These are phyloP conservation scores for Aspergillus mulundensis DNA, from an alignment of 495 filamentous ascomycete species.

Conservation along the genomic window DNA sequence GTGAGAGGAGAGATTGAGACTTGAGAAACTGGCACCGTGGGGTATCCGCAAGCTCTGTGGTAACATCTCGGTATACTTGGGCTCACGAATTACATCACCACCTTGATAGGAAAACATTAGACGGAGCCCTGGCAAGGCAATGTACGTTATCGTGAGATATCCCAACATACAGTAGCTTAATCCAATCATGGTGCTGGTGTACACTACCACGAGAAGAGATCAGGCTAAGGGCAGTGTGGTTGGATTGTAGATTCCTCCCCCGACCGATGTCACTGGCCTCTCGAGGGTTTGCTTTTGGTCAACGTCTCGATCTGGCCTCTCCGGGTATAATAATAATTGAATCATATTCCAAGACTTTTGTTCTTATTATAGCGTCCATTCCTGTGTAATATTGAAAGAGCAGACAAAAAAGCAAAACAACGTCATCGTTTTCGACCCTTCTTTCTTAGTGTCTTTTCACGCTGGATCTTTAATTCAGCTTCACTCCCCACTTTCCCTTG, in stretches of 20 bases:
- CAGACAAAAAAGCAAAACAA: slow-evolving; percentile 8
- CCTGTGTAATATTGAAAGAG: not conserved
- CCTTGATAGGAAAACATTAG: too few species aligned
- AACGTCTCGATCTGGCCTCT: not conserved
- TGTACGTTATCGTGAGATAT: too few species aligned
- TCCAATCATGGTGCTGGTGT: too few species aligned
- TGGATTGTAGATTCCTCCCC: not conserved
- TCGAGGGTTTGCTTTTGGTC: not conserved
- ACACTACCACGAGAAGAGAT: not conserved
- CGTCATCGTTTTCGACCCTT: slow-evolving; percentile 7
- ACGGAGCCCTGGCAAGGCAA: too few species aligned
- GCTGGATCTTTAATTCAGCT: slow-evolving; percentile 8
- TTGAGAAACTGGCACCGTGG: too few species aligned
- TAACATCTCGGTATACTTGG: too few species aligned
- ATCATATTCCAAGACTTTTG: not conserved
- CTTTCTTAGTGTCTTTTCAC: not conserved
- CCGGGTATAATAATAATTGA: not conserved
- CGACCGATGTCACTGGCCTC: not conserved
- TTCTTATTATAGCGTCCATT: not conserved
- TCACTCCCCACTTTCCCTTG: slow-evolving; percentile 5
- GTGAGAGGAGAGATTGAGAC: too few species aligned
- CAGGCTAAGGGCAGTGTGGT: not conserved
- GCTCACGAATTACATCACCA: slow-evolving; percentile 15
- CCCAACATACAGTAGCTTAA: too few species aligned
- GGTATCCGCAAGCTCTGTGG: too few species aligned